Percentiles rank a stretch among this genome's conserved stretches.
Evolutionary conservation across 305 asterid genomes (phyloP).

Genomic region (Fraxinus xanthoxyloides): DNA sequence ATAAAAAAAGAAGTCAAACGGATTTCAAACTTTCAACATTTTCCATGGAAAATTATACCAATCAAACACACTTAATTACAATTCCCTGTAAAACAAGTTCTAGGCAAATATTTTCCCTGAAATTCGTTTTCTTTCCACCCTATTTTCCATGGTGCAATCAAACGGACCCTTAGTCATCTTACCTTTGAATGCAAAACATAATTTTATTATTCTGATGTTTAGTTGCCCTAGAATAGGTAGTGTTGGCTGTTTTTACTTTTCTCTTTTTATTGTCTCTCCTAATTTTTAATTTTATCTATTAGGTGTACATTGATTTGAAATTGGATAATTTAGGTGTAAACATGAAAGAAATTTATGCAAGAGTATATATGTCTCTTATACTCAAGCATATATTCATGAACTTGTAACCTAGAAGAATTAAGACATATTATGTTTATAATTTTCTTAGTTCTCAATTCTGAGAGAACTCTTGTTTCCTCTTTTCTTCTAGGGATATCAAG

Average conservation of each 20-base stretch:
- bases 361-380: not conserved
- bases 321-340: constrained; percentile 5
- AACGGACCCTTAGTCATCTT: not conserved
- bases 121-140: too few relatives aligned
- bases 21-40: too few relatives aligned
- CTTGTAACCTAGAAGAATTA: constrained; percentile 14
- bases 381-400: constrained; percentile 13
- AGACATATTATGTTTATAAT: not conserved
- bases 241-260: not conserved
- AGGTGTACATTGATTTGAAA: constrained; percentile 8
- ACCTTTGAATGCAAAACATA: constrained; percentile 13
- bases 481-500: constrained; percentile 78
- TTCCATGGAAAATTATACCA: too few relatives aligned
- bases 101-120: too few relatives aligned
- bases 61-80: too few relatives aligned
- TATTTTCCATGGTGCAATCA: too few relatives aligned
- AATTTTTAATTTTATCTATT: not conserved
- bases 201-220: constrained; percentile 5
- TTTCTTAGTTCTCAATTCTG: constrained; percentile 16
- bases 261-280: not conserved
- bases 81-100: too few relatives aligned
- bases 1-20: too few relatives aligned
- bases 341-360: constrained; percentile 2
- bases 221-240: constrained; percentile 2
- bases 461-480: constrained; percentile 20